Percentiles rank a stretch among this genome's conserved stretches.
Evolutionary conservation across 163 green algal species (phyloP).

Genomic region (Smithsoniella earleae): DNA sequence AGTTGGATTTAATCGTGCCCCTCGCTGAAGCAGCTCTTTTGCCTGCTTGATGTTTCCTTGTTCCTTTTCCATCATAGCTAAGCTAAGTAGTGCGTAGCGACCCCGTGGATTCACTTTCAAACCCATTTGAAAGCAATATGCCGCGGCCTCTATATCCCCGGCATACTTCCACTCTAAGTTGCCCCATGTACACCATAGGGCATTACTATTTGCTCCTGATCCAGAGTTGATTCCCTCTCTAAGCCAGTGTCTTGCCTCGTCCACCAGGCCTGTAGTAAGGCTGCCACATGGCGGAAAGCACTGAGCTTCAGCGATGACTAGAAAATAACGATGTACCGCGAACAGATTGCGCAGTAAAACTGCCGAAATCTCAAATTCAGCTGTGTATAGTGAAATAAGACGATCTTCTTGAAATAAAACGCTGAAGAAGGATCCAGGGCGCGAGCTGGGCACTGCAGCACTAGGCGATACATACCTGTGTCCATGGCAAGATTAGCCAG

Average conservation of each 20-base stretch:
- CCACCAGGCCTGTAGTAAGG: not conserved
- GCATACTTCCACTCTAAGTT: constrained; percentile 62
- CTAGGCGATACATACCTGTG: not conserved
- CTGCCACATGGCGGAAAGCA: not conserved
- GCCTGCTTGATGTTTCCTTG: constrained; percentile 55
- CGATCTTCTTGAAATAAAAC: too few species aligned
- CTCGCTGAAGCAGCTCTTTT: constrained; percentile 63
- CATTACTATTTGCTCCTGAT: constrained; percentile 48
- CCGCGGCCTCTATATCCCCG: constrained; percentile 52
- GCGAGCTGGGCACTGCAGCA: too few species aligned
- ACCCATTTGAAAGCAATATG: constrained; percentile 40
- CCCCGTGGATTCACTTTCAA: constrained; percentile 38
- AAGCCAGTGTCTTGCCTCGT: constrained; percentile 6
- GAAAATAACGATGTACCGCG: too few species aligned
- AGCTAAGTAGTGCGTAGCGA: constrained; percentile 75
- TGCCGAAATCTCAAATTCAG: too few species aligned
- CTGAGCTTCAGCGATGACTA: too few species aligned
- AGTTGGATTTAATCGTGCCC: constrained; percentile 60
- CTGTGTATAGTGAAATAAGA: too few species aligned
- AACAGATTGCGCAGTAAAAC: too few species aligned
- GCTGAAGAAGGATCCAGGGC: too few species aligned
- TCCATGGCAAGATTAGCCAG: constrained; percentile 45
- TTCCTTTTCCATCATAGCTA: constrained; percentile 72
- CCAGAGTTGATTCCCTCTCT: constrained; percentile 20
- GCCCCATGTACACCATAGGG: constrained; percentile 81